These are phyloP conservation scores for Xylaria sp. DNA, from an alignment of 2,329 filamentous ascomycete genomes.

Conservation along the genomic window DNA sequence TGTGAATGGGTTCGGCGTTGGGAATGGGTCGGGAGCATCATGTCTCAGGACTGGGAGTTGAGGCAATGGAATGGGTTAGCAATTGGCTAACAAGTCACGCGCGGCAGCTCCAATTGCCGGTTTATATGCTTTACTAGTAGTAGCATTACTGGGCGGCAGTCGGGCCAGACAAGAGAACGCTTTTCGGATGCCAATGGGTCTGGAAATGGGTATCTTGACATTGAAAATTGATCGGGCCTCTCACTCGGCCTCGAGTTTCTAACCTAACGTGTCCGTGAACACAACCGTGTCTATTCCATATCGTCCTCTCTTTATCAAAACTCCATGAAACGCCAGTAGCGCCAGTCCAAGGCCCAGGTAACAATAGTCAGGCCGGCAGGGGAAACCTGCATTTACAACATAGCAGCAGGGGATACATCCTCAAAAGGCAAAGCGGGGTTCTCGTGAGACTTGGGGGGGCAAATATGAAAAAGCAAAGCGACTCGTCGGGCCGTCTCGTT, in stretches of 20 bases:
- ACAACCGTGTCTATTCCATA: conserved; percentile 11
- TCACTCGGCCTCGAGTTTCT: conserved; percentile 5
- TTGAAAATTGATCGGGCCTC: conserved; percentile 12
- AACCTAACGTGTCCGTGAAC: conserved; percentile 12
- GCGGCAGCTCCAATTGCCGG: neutral
- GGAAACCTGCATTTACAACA: conserved; percentile 3
- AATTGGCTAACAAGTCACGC: conserved; percentile 9
- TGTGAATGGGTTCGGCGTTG: conserved; percentile 13
- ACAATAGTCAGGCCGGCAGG: conserved; percentile 3
- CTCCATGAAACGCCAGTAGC: conserved; percentile 18
- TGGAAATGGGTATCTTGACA: conserved; percentile 20
- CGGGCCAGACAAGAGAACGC: neutral
- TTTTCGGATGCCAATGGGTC: neutral
- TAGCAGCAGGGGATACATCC: conserved; percentile 1
- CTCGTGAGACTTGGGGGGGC: neutral
- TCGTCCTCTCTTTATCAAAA: conserved; percentile 14
- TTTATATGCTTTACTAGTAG: neutral
- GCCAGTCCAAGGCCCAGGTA: conserved; percentile 4
- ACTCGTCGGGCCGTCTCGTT: neutral
- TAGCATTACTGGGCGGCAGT: neutral
- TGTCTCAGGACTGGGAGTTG: neutral
- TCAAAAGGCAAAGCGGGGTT: neutral
- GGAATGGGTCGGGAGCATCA: conserved; percentile 5
- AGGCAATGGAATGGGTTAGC: neutral
- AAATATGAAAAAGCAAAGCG: neutral